phyloP scores from a whole-genome alignment of 2,329 filamentous ascomycete species.

The Arthrocladium fulminans region DNA sequence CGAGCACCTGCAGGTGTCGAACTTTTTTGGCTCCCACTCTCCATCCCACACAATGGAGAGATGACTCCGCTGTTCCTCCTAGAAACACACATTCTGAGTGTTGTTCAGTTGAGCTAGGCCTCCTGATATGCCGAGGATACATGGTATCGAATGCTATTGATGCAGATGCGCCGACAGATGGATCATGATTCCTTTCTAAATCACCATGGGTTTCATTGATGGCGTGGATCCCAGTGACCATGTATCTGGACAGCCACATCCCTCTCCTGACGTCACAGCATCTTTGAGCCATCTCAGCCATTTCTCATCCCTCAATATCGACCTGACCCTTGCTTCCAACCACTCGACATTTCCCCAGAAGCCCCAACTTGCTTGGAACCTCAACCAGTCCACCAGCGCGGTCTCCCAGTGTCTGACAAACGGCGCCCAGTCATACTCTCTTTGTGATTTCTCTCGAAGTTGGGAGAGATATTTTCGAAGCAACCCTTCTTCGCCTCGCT shows the following conservation, averaged over 20 bases:
- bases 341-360: constrained; percentile 54
- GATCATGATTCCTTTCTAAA: not conserved
- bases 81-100: no score
- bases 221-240: not conserved
- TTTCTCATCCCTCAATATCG: constrained; percentile 37
- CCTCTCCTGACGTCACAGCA: not conserved
- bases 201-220: not conserved
- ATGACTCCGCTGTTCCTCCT: no score
- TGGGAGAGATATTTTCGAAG: constrained; percentile 41
- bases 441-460: constrained; percentile 21
- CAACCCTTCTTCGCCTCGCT: constrained; percentile 42
- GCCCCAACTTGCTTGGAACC: constrained; percentile 53
- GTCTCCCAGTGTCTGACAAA: constrained; percentile 57
- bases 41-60: no score
- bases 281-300: constrained; percentile 42
- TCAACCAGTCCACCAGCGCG: constrained; percentile 58
- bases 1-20: no score
- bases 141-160: not conserved
- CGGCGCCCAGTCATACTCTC: constrained; percentile 45
- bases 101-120: no score
- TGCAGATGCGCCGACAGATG: not conserved
- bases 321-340: constrained; percentile 47
- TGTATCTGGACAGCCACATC: no score
- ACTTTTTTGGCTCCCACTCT: no score
- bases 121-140: no score